Evolutionary conservation across 169 alveolate species (phyloP), one percentile per base, ranked within the genome.

Genomic region (Plasmodium relictum): DNA sequence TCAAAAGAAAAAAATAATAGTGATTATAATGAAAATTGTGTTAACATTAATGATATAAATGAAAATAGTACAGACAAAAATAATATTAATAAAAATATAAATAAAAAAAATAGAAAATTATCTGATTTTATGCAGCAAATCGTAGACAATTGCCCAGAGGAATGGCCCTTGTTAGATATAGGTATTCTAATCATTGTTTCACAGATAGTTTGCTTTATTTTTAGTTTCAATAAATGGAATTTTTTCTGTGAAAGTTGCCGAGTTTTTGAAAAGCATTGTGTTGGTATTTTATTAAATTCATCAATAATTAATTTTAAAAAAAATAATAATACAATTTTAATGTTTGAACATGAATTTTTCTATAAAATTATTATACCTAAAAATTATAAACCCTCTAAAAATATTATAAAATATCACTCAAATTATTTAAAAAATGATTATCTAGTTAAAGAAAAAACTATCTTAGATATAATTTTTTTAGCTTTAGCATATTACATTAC

Each of bases 311-410:
- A 56, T 68, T 37, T 59, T 20, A 41, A 68, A 45, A 83, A 68
- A 14, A 68, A 83, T 83, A 65, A 72, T 66, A 68, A 16, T 14
- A 24, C 37, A n/a, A 52, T 83, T n/a, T 10, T 83, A 12, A 68
- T 83, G 91, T 83, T 83, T 83, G 91, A 83, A 45, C 91, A 83
- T 72, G 52, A 22, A 0, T 83, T 83, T 56, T 83, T 83, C 39
- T 56, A 24, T 59, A 68, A 83, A 83, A 68, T 83, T 22, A 42
- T 83, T 48, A 42, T 52, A 16, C 10, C 74, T 31, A 24, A 20
- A 10, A 41, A 63, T 37, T 31, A 42, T 41, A 41, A 83, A 44
- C 42, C 42, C 2, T 37, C 73, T 12, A 24, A 14, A 1, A 37
- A 61, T 9, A 16, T 44, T 9, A n/a, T 83, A 26, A 83, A 83